These are phyloP conservation scores for Pueraria montana DNA, from an alignment of 306 rosid genomes.

Conservation along the genomic window DNA sequence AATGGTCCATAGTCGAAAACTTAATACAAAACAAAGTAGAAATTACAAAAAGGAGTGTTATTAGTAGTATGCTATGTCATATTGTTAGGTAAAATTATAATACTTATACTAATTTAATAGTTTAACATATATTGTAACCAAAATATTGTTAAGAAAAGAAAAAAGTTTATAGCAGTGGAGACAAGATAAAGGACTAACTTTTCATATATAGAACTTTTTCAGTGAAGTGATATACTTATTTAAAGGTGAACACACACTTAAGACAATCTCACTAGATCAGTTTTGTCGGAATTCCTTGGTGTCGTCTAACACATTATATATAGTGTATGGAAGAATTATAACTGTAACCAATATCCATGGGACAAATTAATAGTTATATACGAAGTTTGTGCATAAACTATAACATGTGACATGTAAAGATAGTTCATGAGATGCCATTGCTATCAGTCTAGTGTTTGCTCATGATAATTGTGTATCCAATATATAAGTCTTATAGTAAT, in stretches of 20 bases:
- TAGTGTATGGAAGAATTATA: background rate
- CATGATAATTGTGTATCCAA: too few relatives aligned
- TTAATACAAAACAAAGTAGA: background rate
- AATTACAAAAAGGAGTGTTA: background rate
- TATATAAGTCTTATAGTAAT: too few relatives aligned
- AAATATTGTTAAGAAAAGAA: too few relatives aligned
- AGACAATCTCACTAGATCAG: background rate
- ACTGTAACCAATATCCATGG: background rate
- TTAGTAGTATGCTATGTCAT: background rate
- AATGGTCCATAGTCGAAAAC: background rate
- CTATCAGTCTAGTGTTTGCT: background rate
- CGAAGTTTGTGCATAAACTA: background rate
- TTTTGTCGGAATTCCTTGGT: background rate
- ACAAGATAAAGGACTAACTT: background rate
- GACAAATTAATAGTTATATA: background rate
- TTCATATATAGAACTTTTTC: background rate
- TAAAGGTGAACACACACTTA: background rate
- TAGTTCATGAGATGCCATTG: too few relatives aligned
- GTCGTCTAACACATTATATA: background rate
- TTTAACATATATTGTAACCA: too few relatives aligned
- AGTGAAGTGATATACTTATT: background rate
- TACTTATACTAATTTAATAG: background rate
- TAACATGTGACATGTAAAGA: background rate
- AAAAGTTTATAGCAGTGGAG: background rate
- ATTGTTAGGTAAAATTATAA: background rate